Evolutionary conservation across 495 filamentous ascomycete genomes (phyloP).

Genomic region (Gamarada debralockiae): DNA sequence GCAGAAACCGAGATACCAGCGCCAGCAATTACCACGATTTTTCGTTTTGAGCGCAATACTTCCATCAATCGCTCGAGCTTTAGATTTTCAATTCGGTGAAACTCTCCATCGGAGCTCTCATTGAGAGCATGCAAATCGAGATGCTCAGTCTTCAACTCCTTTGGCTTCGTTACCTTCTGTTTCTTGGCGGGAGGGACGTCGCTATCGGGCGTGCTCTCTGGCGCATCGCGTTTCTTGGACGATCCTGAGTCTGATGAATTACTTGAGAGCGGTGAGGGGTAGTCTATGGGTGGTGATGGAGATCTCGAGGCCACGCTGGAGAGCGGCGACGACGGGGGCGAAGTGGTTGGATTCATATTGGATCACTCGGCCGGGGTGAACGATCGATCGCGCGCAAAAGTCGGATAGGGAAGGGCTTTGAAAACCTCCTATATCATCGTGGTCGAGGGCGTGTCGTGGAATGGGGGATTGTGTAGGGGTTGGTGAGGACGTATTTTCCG

Average conservation of each 20-base stretch:
- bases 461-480: background rate
- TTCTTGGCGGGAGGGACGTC: conserved; percentile 66
- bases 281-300: conserved; percentile 26
- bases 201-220: conserved; percentile 34
- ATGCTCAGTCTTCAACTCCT: conserved; percentile 66
- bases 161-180: conserved; percentile 62
- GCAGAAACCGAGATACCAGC: conserved; percentile 96
- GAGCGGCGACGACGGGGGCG: conserved; percentile 28
- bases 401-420: background rate
- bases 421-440: conserved; percentile 1
- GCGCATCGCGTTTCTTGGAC: conserved; percentile 30
- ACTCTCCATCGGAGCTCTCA: conserved; percentile 37
- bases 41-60: conserved; percentile 81
- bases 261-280: conserved; percentile 34
- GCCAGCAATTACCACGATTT: conserved; percentile 94
- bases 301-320: conserved; percentile 25
- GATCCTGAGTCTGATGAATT: conserved; percentile 37
- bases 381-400: background rate
- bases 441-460: background rate
- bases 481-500: no score
- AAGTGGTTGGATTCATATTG: conserved; percentile 11
- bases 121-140: conserved; percentile 59
- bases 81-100: conserved; percentile 32
- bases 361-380: background rate
- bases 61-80: conserved; percentile 66